These are phyloP conservation scores for Cardamine occulta DNA, from an alignment of 345 rosid species.

Conservation along the genomic window DNA sequence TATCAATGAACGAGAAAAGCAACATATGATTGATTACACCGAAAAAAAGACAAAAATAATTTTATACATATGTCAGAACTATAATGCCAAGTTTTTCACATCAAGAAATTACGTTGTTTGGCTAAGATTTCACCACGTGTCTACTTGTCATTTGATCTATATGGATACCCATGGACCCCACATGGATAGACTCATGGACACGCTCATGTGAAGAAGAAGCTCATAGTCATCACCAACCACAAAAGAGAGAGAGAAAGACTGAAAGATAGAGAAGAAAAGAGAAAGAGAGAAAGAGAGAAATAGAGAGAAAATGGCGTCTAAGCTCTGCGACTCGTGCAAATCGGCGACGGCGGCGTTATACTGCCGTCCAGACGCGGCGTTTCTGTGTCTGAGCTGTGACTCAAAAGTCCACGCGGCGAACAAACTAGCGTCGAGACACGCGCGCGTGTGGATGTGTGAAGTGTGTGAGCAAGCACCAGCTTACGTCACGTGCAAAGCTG, in stretches of 20 bases:
- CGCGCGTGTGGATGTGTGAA: constrained; percentile 87
- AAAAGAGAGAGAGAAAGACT: constrained; percentile 26
- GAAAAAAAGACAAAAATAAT: not conserved
- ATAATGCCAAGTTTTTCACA: constrained; percentile 19
- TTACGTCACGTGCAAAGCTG: constrained; percentile 95
- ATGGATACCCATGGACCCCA: constrained; percentile 58
- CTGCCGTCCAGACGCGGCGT: constrained; percentile 95
- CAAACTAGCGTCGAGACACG: constrained; percentile 96
- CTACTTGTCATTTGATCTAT: constrained; percentile 14
- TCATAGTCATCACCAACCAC: constrained; percentile 39
- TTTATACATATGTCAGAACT: constrained; percentile 18
- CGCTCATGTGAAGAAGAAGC: constrained; percentile 43
- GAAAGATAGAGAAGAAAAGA: not conserved
- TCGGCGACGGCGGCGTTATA: constrained; percentile 83
- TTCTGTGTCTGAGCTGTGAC: constrained; percentile 84
- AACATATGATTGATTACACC: not conserved
- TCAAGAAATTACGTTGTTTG: constrained; percentile 36
- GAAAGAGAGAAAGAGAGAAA: not conserved
- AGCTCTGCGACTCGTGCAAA: constrained; percentile 91
- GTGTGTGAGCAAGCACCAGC: constrained; percentile 99
- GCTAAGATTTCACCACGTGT: constrained; percentile 70
- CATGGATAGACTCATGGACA: constrained; percentile 57
- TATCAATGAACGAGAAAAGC: constrained; percentile 5
- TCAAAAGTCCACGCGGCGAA: constrained; percentile 85
- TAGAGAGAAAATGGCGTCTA: constrained; percentile 65